Base-by-base conservation (phyloP, 2,329 filamentous ascomycete genomes). In the Claviceps spartinae region DNA sequence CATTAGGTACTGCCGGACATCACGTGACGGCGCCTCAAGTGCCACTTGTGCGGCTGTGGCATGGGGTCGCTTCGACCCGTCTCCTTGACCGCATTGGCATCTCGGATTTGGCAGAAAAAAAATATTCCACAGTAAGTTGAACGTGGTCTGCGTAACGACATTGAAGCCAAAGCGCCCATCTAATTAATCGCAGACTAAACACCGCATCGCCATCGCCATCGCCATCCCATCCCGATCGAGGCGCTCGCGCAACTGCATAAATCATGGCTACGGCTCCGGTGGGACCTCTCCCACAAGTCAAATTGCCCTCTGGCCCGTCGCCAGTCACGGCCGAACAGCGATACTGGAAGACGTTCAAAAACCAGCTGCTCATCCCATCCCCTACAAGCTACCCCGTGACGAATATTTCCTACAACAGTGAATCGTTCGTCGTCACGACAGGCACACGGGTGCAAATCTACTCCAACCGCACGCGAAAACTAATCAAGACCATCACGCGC, bases 271-370 rank as follows among this genome's bases (percentile, higher is more conserved):
- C 90, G 61, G 86, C 89, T 63, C 83, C 88, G 72, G 86, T 95
- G 62, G 80, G 82, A 67, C 85, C 86, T 55, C 73, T 95, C 59
- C 82, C 83, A 67, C 84, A 84, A 67, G 73, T 94, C 64, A 94
- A 88, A 76, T 79, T 94, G 64, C 83, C 91, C 53, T 79, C 86
- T 57, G 87, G 88, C 49, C 89, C 89, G 53, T 83, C 85, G 42
- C 85, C 88, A 51, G 72, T 91, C 47, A 95, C 91, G 5, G 84
- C 90, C 36, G 93, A 98, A 72, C 90, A 97, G 71, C 80, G 84
- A 58, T 97, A 97, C 76, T 98, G 94, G 94, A 86, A 85, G 65
- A 85, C 86, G 13, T 98, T 98, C 75, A 89, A 88, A 71, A 93
- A 90, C 60, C 87, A 90, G 58, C 81, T 95, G 53, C 82, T 91